Evolutionary conservation across 768 basidiomycete species (phyloP).

Genomic region (Panaeolus cyanescens): DNA sequence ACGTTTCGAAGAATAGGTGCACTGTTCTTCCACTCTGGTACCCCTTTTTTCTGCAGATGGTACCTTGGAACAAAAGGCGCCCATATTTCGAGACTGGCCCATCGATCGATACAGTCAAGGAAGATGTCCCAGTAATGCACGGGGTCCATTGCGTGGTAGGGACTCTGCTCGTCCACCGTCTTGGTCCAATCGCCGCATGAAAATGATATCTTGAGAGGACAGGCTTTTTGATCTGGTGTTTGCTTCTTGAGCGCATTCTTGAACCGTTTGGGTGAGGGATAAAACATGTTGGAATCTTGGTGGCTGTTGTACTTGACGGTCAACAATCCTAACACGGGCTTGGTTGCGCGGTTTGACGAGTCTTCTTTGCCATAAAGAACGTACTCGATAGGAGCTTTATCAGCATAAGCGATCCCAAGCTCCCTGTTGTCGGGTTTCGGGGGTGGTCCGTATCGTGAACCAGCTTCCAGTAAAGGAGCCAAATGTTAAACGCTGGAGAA

Average conservation of each 20-base stretch:
- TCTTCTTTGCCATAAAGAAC: neutral
- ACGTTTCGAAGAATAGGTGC: neutral
- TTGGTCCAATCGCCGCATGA: neutral
- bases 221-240: neutral
- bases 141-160: neutral
- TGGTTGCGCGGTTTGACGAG: neutral
- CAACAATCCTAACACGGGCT: neutral
- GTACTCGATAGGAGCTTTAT: neutral
- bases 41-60: neutral
- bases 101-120: neutral
- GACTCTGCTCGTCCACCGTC: neutral
- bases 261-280: neutral
- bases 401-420: neutral
- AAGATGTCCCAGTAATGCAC: neutral
- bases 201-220: neutral
- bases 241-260: neutral
- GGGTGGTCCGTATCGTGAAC: neutral
- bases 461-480: neutral
- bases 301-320: neutral
- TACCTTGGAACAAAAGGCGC: neutral
- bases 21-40: neutral
- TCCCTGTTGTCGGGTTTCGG: neutral
- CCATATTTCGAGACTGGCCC: neutral
- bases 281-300: neutral
- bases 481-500: neutral